Base-by-base conservation (phyloP, 176 grass and related monocot genomes). In the Stipa capillata region DNA sequence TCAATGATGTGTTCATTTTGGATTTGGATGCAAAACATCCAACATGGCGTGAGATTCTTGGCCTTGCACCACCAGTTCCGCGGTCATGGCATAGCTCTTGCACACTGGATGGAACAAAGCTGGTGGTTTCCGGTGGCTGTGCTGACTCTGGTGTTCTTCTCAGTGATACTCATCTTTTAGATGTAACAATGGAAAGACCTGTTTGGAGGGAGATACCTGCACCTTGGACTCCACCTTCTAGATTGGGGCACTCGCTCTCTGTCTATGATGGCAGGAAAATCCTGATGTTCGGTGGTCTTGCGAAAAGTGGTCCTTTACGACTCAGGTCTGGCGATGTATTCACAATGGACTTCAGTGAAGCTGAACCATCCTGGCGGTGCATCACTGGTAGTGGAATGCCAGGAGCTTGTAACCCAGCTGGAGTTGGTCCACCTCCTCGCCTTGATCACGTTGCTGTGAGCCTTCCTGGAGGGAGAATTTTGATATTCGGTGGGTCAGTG, bases 41-140 rank as follows among this genome's bases (percentile, higher is more conserved):
- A 61, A 92, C 87, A 72, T 98, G 96, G 92, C 88, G 74, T 36
- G 96, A 98, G 64, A 98, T 98, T 47, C 73, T 90, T 64, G 89
- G 92, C 20, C 81, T 94, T 82, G 90, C 92, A 87, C 92, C 96
- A 12, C 96, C 92, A 32, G 79, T 94, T 39, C 96, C 96, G 1
- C 72, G 96, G 69, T 98, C 96, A 43, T 98, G 96, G 92, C 96
- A 98, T 73, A 93, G 90, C 67, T 98, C 96, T 61, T 95, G 90
- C 81, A 98, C 84, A 18, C 47, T 93, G 25, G 92, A 94, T 83
- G 96, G 96, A 31, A 95, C 90, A 9, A 91, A 94, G 57, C 60
- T 98, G 69, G 92, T 98, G 42, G 95, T 98, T 65, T 98, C 92
- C 79, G 95, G 95, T 67, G 95, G 95, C 29, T 98, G 95, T 85